These are phyloP conservation scores for Oenanthe javanica DNA, from an alignment of 140 eudicot species.

Conservation along the genomic window DNA sequence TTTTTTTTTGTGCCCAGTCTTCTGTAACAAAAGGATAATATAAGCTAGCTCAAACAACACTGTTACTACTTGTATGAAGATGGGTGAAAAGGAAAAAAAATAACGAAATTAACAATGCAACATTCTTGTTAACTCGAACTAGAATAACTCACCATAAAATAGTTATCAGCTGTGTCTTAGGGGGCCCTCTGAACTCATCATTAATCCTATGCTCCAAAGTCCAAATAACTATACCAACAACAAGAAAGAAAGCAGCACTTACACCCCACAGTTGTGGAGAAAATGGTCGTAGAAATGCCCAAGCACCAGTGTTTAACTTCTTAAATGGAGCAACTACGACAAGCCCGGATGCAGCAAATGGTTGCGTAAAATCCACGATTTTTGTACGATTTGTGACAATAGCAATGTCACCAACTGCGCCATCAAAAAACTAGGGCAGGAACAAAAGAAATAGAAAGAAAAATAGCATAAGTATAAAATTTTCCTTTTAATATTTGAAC, in stretches of 20 bases:
- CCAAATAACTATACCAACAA: conserved; percentile 53
- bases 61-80: background rate
- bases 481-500: background rate
- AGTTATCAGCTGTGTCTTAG: conserved; percentile 39
- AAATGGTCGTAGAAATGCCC: conserved; percentile 30
- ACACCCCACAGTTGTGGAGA: conserved; percentile 36
- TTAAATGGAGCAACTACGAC: conserved; percentile 19
- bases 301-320: conserved; percentile 20
- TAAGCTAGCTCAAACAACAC: background rate
- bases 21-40: background rate
- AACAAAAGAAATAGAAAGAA: background rate
- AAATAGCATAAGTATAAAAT: background rate
- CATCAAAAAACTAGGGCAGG: conserved; percentile 23
- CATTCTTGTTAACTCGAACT: background rate
- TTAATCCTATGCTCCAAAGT: conserved; percentile 49
- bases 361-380: conserved; percentile 29
- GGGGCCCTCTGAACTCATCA: conserved; percentile 62
- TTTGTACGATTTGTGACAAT: conserved; percentile 23
- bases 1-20: background rate
- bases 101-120: background rate
- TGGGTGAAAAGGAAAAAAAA: background rate
- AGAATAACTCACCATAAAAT: conserved; percentile 39
- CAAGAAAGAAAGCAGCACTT: conserved; percentile 27
- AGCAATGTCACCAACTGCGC: conserved; percentile 33
- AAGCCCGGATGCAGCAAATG: conserved; percentile 20